Evolutionary conservation across 1,284 basidiomycete species (phyloP).

Genomic region (Volvariella volvacea): DNA sequence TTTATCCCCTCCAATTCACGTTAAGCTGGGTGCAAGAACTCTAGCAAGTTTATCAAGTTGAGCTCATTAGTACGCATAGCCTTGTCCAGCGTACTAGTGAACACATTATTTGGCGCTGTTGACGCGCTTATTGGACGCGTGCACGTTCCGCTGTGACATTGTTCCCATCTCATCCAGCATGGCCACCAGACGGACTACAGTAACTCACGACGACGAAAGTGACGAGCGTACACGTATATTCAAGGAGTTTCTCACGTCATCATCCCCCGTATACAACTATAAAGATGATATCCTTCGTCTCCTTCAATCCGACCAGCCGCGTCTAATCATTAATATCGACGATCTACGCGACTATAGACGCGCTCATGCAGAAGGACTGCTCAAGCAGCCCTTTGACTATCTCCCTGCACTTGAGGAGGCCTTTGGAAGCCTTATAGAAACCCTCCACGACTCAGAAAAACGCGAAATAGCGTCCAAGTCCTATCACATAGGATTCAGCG

Average conservation of each 20-base stretch:
- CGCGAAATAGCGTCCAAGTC: slow-evolving; percentile 76
- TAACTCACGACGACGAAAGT: slow-evolving; percentile 62
- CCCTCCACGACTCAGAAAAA: slow-evolving; percentile 75
- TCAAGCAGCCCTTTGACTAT: slow-evolving; percentile 85
- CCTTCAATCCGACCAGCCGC: slow-evolving; percentile 79
- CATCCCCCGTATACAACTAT: slow-evolving; percentile 78
- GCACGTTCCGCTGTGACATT: slow-evolving; percentile 14
- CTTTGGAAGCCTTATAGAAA: slow-evolving; percentile 68
- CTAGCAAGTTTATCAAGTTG: too few relatives aligned
- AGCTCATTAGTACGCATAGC: too few relatives aligned
- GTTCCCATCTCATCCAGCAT: slow-evolving; percentile 28
- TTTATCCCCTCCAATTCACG: too few relatives aligned
- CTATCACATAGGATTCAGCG: slow-evolving; percentile 90
- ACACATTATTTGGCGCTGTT: slow-evolving; percentile 5
- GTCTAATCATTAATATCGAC: slow-evolving; percentile 95
- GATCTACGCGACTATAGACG: slow-evolving; percentile 93
- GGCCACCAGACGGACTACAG: slow-evolving; percentile 54
- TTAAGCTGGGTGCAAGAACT: too few relatives aligned
- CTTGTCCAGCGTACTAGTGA: too few relatives aligned
- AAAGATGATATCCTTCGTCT: slow-evolving; percentile 81
- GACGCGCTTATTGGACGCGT: slow-evolving; percentile 9
- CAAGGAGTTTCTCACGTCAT: slow-evolving; percentile 82
- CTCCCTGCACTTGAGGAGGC: slow-evolving; percentile 93
- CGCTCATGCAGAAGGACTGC: slow-evolving; percentile 73
- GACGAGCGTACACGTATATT: slow-evolving; percentile 75